Base-by-base conservation (phyloP, 2,329 filamentous ascomycete genomes). In the Dendrostoma leiphaemia region DNA sequence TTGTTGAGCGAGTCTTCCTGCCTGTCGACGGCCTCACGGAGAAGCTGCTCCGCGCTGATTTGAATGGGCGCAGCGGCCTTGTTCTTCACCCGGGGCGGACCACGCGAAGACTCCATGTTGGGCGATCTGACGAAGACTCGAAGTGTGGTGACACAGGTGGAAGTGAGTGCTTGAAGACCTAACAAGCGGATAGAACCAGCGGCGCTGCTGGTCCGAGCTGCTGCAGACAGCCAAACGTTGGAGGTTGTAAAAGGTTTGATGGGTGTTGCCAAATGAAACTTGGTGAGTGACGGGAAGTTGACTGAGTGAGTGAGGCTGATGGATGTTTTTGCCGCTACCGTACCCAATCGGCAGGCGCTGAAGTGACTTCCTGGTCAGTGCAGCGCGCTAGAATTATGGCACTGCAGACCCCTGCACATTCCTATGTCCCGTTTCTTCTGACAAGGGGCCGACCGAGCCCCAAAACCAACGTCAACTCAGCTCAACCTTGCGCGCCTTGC, bases 1-100 rank as follows among this genome's bases (percentile, higher is more conserved):
- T 91, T 90, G 71, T 96, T 88, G 51, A 97, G 77, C 37, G 84
- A 84, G 31, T 88, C 85, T 74, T 99, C 94, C 74, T 97, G 94
- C 58, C 94, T 86, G 74, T 99, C 94, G 61, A 97, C 94, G 60
- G 94, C 94, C 78, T 99, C 94, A 63, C 94, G 89, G 40, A 99
- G 86, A 60, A 99, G 87, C 77, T 99, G 94, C 74, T 99, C 94
- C 62, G 94, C 94, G 62, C 90, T 95, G 70, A 99, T 96, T 75
- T 97, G 88, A 54, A 89, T 79, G 37, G 88, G 90, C 75, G 93
- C 93, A 1, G 94, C 83, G 61, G 90, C 91, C 88, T 99, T 99
- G 80, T 99, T 97, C 74, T 97, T 97, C 79, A 99, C 94, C 82
- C 91, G 82, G 12, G 94, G 93, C 55, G 94, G 93, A 64, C 93